These are phyloP conservation scores for Zea luxurians DNA, from an alignment of 176 grass and related monocot genomes.

Conservation along the genomic window DNA sequence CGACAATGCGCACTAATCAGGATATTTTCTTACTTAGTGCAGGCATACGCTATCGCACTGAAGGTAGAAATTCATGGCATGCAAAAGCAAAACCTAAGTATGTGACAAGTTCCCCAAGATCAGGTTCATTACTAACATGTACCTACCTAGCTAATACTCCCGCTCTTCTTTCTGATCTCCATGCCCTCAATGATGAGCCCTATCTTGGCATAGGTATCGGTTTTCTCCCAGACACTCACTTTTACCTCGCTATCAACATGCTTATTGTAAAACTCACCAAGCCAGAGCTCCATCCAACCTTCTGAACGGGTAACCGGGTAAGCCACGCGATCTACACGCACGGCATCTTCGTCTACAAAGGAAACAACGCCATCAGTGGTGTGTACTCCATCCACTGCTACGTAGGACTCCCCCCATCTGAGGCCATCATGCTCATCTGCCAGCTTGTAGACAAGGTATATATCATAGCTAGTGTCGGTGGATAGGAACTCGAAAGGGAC, in stretches of 20 bases:
- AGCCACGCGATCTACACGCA: background rate
- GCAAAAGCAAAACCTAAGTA: too few relatives aligned
- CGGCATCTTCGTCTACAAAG: conserved; percentile 6
- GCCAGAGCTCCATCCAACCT: conserved; percentile 21
- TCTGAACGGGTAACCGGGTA: background rate
- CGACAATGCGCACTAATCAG: too few relatives aligned
- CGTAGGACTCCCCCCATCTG: background rate
- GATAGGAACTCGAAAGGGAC: background rate
- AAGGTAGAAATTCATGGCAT: too few relatives aligned
- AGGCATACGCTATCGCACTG: too few relatives aligned
- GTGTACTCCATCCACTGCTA: background rate
- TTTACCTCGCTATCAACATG: background rate
- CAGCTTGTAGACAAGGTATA: background rate
- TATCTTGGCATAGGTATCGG: background rate
- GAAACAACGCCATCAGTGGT: background rate
- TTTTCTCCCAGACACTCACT: background rate
- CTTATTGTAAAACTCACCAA: background rate
- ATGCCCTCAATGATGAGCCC: conserved; percentile 16
- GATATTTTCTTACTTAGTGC: too few relatives aligned
- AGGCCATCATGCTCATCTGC: background rate
- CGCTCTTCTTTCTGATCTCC: background rate
- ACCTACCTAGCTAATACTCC: background rate
- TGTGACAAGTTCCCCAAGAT: too few relatives aligned
- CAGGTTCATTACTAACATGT: too few relatives aligned
- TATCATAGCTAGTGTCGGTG: background rate